Evolutionary conservation across 208 protist genomes (phyloP).

Genomic region (Acanthamoeba healyi): DNA sequence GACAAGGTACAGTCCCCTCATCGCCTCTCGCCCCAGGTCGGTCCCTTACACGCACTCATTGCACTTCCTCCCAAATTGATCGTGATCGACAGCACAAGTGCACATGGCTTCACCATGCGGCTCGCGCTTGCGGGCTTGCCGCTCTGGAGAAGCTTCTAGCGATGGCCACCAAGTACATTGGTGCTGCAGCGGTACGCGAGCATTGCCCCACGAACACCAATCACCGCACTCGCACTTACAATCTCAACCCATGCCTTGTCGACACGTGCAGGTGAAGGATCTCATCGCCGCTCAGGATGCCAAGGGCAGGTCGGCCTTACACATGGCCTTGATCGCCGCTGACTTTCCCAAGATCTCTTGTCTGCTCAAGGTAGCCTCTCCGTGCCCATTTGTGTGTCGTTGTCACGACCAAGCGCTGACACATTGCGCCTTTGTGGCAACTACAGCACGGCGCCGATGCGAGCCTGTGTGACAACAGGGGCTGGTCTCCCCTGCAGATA

Average conservation of each 20-base stretch:
- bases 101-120: slow-evolving; percentile 15
- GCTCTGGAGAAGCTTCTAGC: not conserved
- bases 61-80: not conserved
- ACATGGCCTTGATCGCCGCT: not conserved
- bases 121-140: not conserved
- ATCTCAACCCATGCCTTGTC: too few relatives aligned
- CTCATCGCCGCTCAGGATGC: not conserved
- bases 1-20: not conserved
- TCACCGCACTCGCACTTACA: too few relatives aligned
- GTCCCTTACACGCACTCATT: too few relatives aligned
- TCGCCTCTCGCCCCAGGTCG: too few relatives aligned
- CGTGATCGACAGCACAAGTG: not conserved
- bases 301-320: not conserved
- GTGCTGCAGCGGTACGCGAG: not conserved
- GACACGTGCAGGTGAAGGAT: not conserved
- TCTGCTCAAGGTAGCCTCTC: not conserved
- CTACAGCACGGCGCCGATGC: slow-evolving; percentile 15
- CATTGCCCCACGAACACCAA: too few relatives aligned
- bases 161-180: not conserved
- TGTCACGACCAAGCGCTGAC: not conserved
- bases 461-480: not conserved
- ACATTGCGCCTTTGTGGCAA: too few relatives aligned
- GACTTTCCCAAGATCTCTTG: not conserved
- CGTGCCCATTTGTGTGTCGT: not conserved
- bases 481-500: not conserved